Conservation (phyloP, 345 rosid genomes). For the Dimocarpus longan region DNA sequence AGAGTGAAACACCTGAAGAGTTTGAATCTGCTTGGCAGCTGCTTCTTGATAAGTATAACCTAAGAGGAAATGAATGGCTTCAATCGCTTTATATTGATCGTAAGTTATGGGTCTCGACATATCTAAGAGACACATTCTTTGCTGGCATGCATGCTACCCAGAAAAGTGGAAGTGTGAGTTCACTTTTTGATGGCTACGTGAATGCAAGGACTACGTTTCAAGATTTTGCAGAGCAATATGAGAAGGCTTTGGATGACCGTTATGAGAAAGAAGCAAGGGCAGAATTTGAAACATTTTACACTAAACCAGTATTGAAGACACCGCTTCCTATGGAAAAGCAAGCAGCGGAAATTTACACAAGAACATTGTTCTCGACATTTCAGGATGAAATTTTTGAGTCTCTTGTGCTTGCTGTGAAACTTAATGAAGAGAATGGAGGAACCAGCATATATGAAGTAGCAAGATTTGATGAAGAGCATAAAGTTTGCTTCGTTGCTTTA, state of each 20-base stretch:
- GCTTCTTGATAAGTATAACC: slow-evolving; percentile 38
- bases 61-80: slow-evolving; percentile 36
- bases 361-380: slow-evolving; percentile 28
- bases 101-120: slow-evolving; percentile 32
- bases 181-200: slow-evolving; percentile 42
- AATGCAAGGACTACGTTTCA: slow-evolving; percentile 32
- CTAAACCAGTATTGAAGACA: slow-evolving; percentile 32
- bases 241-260: slow-evolving; percentile 33
- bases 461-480: slow-evolving; percentile 35
- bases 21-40: slow-evolving; percentile 41
- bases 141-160: slow-evolving; percentile 32
- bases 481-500: slow-evolving; percentile 17
- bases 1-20: slow-evolving; percentile 31
- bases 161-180: slow-evolving; percentile 31
- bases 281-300: slow-evolving; percentile 34
- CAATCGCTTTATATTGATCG: slow-evolving; percentile 35
- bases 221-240: slow-evolving; percentile 35
- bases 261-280: slow-evolving; percentile 28
- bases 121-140: slow-evolving; percentile 33
- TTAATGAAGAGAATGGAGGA: slow-evolving; percentile 17
- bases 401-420: slow-evolving; percentile 33
- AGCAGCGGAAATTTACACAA: slow-evolving; percentile 34
- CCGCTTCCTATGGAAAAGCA: slow-evolving; percentile 44
- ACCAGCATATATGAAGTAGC: slow-evolving; percentile 27
- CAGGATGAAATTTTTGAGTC: slow-evolving; percentile 42